Percentiles rank a stretch among this genome's conserved stretches.
These are phyloP conservation scores for Cladorrhinum sp. DNA, from an alignment of 2,329 filamentous ascomycete species.

Conservation along the genomic window DNA sequence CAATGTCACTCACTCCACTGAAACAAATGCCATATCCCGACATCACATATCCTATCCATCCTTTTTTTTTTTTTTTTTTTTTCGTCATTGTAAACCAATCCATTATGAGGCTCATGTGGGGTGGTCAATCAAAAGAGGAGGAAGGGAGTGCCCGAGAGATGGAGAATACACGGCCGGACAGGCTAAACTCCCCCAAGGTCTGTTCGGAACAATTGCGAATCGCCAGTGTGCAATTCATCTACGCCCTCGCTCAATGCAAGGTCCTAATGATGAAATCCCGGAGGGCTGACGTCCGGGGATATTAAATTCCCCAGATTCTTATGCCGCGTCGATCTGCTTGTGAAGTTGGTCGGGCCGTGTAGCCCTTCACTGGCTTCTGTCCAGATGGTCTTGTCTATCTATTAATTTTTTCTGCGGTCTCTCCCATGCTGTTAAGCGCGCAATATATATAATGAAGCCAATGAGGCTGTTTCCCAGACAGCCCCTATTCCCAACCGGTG, in stretches of 20 bases:
- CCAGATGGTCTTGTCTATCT: too few species aligned
- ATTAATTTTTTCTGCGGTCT: neutral
- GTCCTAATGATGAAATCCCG: neutral
- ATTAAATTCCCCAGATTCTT: neutral
- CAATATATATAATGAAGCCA: neutral
- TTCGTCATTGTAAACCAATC: too few species aligned
- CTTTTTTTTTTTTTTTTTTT: too few species aligned
- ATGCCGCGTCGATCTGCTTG: neutral
- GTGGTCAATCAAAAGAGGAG: neutral
- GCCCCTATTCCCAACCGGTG: neutral
- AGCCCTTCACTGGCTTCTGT: too few species aligned
- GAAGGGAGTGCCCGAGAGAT: neutral
- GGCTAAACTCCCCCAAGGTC: neutral
- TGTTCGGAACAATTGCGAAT: neutral
- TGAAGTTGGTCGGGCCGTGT: neutral
- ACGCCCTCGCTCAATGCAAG: too few species aligned
- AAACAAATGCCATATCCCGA: too few species aligned
- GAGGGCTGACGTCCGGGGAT: neutral
- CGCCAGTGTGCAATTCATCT: too few species aligned
- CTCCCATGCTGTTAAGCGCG: neutral
- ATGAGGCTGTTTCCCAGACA: neutral
- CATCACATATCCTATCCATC: too few species aligned
- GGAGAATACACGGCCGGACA: neutral
- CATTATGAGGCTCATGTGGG: neutral
- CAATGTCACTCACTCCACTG: too few species aligned